These are phyloP conservation scores for Phialemoniopsis sp. DNA, from an alignment of 2,329 filamentous ascomycete species.

Conservation along the genomic window DNA sequence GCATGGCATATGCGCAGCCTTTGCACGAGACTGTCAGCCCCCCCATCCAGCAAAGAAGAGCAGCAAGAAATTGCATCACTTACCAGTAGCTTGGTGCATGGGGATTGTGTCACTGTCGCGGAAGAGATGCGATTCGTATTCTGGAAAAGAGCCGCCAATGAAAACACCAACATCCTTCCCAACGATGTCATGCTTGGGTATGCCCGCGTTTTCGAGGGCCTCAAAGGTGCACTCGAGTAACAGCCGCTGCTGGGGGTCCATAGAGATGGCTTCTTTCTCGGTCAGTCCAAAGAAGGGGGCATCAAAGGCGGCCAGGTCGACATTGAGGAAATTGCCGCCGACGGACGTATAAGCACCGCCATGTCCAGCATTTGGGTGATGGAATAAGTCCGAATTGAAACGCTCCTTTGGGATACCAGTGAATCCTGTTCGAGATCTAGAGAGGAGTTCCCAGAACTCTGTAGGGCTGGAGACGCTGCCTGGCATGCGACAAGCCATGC, in stretches of 20 bases:
- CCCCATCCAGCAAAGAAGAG: background rate
- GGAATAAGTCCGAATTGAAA: conserved; percentile 33
- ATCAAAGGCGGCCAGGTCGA: conserved; percentile 42
- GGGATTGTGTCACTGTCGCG: conserved; percentile 41
- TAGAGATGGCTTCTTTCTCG: conserved; percentile 42
- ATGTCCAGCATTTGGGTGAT: conserved; percentile 38
- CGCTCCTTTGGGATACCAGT: conserved; percentile 37
- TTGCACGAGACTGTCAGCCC: background rate
- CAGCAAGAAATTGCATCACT: background rate
- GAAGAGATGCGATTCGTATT: conserved; percentile 41
- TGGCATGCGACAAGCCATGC: conserved; percentile 42
- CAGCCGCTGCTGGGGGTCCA: conserved; percentile 52
- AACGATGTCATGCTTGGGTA: conserved; percentile 40
- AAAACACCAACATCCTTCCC: conserved; percentile 47
- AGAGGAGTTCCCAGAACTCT: conserved; percentile 40
- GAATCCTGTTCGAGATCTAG: conserved; percentile 33
- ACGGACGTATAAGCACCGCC: conserved; percentile 31
- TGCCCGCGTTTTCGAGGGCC: conserved; percentile 47
- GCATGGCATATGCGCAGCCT: conserved; percentile 45
- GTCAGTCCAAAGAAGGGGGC: conserved; percentile 50
- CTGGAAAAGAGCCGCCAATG: conserved; percentile 40
- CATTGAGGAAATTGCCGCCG: conserved; percentile 37
- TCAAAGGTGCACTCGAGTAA: conserved; percentile 51
- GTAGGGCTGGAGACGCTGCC: conserved; percentile 34
- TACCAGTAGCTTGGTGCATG: conserved; percentile 43